Evolutionary conservation across 768 basidiomycete species (phyloP), one percentile per base, ranked within the genome.

Genomic region (Tricholoma furcatifolium): DNA sequence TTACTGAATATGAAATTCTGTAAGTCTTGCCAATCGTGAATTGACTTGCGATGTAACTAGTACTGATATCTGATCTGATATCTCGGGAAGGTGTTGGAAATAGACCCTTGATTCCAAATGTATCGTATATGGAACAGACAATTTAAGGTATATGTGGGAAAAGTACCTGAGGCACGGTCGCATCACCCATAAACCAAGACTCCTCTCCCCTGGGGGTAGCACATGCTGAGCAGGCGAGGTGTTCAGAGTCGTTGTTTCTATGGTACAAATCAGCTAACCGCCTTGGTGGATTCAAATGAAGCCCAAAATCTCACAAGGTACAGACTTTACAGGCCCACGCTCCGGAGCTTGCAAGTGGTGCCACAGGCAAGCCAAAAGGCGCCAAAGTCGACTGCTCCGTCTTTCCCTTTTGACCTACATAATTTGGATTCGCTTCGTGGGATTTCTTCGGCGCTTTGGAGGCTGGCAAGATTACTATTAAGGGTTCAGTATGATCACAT

Each of bases 181-280:
- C 32, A 39, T 51, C 42, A 46, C 6, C n/a, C 47, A n/a, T 51
- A n/a, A 12, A 14, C 54, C 52, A 61, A 44, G 20, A 50, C n/a
- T 51, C 34, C 46, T 62, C 59, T 23, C 81, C 80, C 49, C 74
- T 71, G 46, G 78, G 74, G 9, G 81, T 84, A 3, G 71, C 70
- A 62, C 87, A 89, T 1, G 75, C 84, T 35, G 81, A 76, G 61
- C 87, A 89, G 8, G 80, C 80, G 8, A 85, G 73, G 64, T 85
- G 79, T 15, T 61, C 66, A 9, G 70, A 64, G 31, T 80, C 62
- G 56, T 88, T 88, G 47, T 73, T 58, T 40, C 84, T 87, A 53
- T 4, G 17, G 45, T 30, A 24, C 27, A 17, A 32, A 27, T 20
- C 40, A 24, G n/a, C 17, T 11, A 5, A 4, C 3, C 2, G 3